phyloP scores from a whole-genome alignment of 2,329 filamentous ascomycete genomes.

The Pyrenochaeta sp. region DNA sequence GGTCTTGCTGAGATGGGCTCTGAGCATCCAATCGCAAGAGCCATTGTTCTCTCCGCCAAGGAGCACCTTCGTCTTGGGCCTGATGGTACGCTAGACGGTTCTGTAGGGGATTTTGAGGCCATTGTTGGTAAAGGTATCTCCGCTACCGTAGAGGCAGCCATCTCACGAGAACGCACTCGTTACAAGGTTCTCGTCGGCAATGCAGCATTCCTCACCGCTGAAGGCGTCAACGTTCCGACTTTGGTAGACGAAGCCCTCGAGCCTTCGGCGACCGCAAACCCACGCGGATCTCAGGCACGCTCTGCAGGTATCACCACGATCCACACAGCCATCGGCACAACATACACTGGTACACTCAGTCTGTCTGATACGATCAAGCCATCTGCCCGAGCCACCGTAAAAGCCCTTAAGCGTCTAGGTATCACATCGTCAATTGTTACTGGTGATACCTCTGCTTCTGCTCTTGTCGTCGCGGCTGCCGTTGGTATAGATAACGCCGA shows the following conservation, averaged over 20 bases:
- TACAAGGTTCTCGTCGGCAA: conserved; percentile 89
- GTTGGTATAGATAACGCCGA: conserved; percentile 80
- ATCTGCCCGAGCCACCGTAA: conserved; percentile 79
- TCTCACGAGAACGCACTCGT: conserved; percentile 70
- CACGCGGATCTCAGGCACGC: conserved; percentile 49
- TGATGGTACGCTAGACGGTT: conserved; percentile 81
- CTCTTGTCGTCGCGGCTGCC: conserved; percentile 79
- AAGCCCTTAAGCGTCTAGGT: conserved; percentile 82
- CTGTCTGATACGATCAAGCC: conserved; percentile 92
- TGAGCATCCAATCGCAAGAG: conserved; percentile 94
- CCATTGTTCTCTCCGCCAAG: conserved; percentile 79
- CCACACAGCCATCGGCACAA: conserved; percentile 84
- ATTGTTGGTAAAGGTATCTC: conserved; percentile 85
- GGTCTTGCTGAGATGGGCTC: conserved; percentile 95
- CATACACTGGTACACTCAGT: conserved; percentile 81
- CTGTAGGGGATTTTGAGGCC: conserved; percentile 83
- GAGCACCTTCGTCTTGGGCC: conserved; percentile 73
- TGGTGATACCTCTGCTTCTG: conserved; percentile 86
- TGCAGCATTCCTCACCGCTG: conserved; percentile 75
- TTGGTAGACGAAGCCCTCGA: conserved; percentile 61
- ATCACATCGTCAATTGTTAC: conserved; percentile 92
- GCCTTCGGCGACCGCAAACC: conserved; percentile 34
- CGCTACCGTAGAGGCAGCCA: conserved; percentile 79
- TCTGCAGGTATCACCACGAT: conserved; percentile 83
- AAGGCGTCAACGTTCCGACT: conserved; percentile 69